Evolutionary conservation across 1,284 basidiomycete genomes (phyloP), one percentile per base, ranked within the genome.

Genomic region (Earliella scabrosa): DNA sequence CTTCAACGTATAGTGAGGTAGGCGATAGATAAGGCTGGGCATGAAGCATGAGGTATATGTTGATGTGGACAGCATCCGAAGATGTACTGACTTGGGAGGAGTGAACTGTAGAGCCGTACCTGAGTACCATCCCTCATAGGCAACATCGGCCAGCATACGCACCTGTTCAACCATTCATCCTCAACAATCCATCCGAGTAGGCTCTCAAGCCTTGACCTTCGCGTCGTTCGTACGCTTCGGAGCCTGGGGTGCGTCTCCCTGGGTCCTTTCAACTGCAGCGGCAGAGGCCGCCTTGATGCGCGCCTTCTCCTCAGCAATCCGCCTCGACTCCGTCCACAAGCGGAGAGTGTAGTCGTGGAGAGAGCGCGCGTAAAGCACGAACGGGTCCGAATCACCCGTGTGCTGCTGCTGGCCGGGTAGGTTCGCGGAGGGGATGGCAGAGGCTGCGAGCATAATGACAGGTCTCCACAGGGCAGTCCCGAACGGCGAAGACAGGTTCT

Each of bases 291-390:
- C 63, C 49, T 61, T 64, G 21, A 52, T 45, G 48, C 73, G 72
- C 18, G 77, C 74, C 63, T 75, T 76, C 66, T 86, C 82, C 66
- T 88, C 86, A 34, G 80, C 81, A 53, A 77, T 68, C 61, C 80
- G 78, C 63, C 85, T 76, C 11, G 86, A 86, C 66, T 88, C 83
- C 45, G 82, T 82, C 86, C 87, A 89, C 44, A 87, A 75, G 38
- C 69, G 77, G 51, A 88, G 79, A 31, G 87, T 90, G 63, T 88
- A 88, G 54, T 86, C 78, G 67, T 88, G 83, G 34, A 89, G 71
- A 40, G 85, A 78, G 60, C 80, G 82, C 13, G 87, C 81, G 67
- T 89, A 89, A 34, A 75, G 72, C 46, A 76, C 68, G 64, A 87
- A 68, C 1, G 72, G 66, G 45, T 73, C 71, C 23, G 60, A 44